These are phyloP conservation scores for Claviceps cyperi DNA, from an alignment of 2,329 filamentous ascomycete genomes.

Conservation along the genomic window DNA sequence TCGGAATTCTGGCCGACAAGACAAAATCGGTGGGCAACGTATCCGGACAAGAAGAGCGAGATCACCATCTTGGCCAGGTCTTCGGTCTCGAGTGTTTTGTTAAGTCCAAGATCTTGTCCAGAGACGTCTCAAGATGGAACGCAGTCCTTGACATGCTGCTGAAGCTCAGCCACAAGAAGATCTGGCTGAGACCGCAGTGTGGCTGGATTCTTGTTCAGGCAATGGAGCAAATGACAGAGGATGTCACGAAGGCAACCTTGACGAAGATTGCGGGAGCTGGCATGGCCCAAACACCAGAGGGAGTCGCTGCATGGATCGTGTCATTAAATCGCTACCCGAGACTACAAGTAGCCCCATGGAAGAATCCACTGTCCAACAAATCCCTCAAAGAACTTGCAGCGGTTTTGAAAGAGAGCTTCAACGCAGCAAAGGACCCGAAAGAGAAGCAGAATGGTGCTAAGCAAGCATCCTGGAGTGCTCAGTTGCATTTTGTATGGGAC, in stretches of 20 bases:
- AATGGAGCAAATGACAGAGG: constrained; percentile 44
- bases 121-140: constrained; percentile 44
- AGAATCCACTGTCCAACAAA: constrained; percentile 56
- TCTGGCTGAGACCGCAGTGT: constrained; percentile 81
- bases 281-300: constrained; percentile 69
- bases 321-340: constrained; percentile 49
- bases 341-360: constrained; percentile 57
- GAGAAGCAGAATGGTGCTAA: constrained; percentile 32
- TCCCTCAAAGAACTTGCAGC: constrained; percentile 56
- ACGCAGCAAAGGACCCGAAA: constrained; percentile 31
- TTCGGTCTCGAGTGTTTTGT: constrained; percentile 83
- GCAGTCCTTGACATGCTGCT: constrained; percentile 59
- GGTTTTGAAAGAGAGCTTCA: constrained; percentile 63
- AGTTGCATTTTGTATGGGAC: constrained; percentile 80
- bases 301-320: constrained; percentile 75
- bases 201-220: constrained; percentile 68
- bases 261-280: constrained; percentile 47
- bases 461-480: constrained; percentile 63
- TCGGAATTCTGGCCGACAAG: constrained; percentile 39
- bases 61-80: constrained; percentile 70
- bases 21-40: constrained; percentile 39
- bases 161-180: constrained; percentile 63
- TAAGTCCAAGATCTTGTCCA: constrained; percentile 59
- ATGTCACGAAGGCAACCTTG: constrained; percentile 47
- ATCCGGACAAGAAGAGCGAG: constrained; percentile 62